Percentiles rank a stretch among this genome's conserved stretches.
phyloP scores from a whole-genome alignment of 139 green algal genomes.

The Eudorina sp. region DNA sequence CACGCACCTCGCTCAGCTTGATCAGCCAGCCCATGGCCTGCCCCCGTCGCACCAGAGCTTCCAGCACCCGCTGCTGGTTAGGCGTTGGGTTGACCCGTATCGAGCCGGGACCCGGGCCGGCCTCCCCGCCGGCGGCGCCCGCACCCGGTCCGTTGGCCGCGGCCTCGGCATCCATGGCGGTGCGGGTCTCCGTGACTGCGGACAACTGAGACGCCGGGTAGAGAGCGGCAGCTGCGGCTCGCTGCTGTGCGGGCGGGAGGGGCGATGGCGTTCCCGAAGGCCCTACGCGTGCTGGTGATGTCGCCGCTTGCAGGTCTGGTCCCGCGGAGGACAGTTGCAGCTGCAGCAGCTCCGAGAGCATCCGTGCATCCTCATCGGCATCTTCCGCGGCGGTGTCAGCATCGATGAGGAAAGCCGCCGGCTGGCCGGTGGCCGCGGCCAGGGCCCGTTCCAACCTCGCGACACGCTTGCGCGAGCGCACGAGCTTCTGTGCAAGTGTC shows the following conservation, averaged over 20 bases:
- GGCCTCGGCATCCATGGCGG: background rate
- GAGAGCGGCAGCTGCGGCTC: background rate
- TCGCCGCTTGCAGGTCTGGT: background rate
- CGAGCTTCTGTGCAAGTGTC: slow-evolving; percentile 51
- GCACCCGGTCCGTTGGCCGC: too few species aligned
- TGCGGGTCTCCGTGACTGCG: background rate
- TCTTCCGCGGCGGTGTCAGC: background rate
- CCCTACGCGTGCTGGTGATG: too few species aligned
- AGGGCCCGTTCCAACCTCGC: background rate
- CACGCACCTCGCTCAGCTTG: slow-evolving; percentile 58
- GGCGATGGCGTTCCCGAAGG: too few species aligned
- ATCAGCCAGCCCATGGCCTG: slow-evolving; percentile 70
- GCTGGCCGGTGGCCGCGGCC: background rate
- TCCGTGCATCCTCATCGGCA: background rate
- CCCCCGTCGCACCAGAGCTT: slow-evolving; percentile 56
- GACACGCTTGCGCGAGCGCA: slow-evolving; percentile 44
- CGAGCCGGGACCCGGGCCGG: background rate
- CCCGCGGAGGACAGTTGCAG: background rate
- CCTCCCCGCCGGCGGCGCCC: background rate
- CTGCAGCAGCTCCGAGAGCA: slow-evolving; percentile 18
- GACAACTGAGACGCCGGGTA: slow-evolving; percentile 36
- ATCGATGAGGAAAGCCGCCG: background rate
- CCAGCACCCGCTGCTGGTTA: slow-evolving; percentile 39
- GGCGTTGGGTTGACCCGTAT: slow-evolving; percentile 23
- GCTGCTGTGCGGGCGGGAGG: background rate